Evolutionary conservation across 495 filamentous ascomycete genomes (phyloP).

Genomic region (Annulohypoxylon bovei): DNA sequence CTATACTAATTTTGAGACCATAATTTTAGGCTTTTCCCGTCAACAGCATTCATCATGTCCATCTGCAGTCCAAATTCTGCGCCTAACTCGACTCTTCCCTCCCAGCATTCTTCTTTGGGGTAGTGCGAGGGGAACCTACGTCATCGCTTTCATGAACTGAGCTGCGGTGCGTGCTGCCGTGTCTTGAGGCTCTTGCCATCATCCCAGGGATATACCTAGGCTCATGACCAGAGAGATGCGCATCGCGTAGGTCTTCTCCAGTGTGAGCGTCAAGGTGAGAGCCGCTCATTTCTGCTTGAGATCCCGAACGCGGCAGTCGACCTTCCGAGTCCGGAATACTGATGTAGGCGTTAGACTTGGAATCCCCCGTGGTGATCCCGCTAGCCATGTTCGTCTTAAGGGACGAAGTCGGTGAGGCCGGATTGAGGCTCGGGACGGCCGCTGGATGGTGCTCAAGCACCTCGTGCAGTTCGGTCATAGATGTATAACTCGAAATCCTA

Average conservation of each 20-base stretch:
- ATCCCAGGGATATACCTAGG: slow-evolving; percentile 79
- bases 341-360: slow-evolving; percentile 36
- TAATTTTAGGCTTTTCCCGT: background rate
- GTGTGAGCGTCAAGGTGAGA: slow-evolving; percentile 28
- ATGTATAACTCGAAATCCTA: slow-evolving; percentile 62
- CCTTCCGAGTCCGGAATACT: slow-evolving; percentile 25
- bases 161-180: slow-evolving; percentile 55
- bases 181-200: slow-evolving; percentile 67
- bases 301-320: slow-evolving; percentile 27
- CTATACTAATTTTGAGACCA: background rate
- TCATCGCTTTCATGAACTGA: slow-evolving; percentile 55
- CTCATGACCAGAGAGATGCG: slow-evolving; percentile 65
- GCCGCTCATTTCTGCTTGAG: slow-evolving; percentile 41
- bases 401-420: slow-evolving; percentile 45
- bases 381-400: slow-evolving; percentile 39
- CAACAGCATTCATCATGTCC: background rate
- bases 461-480: slow-evolving; percentile 35
- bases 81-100: slow-evolving; percentile 23
- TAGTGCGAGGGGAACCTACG: slow-evolving; percentile 7
- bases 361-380: slow-evolving; percentile 27
- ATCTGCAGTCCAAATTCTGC: background rate
- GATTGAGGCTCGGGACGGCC: slow-evolving; percentile 14
- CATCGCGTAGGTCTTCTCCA: slow-evolving; percentile 39
- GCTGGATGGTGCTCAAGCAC: slow-evolving; percentile 31
- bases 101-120: slow-evolving; percentile 18